Evolutionary conservation across 2,329 filamentous ascomycete genomes (phyloP), one percentile per base, ranked within the genome.

Genomic region (Ophiocordyceps polyrhachis-furcata): DNA sequence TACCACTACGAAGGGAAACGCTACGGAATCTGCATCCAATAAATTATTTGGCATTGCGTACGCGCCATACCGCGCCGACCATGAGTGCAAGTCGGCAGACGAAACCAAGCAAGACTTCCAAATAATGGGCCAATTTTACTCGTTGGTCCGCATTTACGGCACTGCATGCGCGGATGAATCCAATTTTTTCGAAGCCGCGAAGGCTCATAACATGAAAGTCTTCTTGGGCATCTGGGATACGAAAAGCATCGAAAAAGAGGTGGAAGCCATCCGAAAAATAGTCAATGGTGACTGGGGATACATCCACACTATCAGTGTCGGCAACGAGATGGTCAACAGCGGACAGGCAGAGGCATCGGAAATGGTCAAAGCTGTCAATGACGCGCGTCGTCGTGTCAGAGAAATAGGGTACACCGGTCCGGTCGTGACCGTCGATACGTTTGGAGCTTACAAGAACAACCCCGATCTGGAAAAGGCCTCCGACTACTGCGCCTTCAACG

Each of bases 401-500:
- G 57, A 55, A 0, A 71, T 72, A 21, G 84, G 83, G 0, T 93
- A 81, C 62, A 59, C 62, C 2, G 86, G 86, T 2, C 75, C 76
- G 2, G 76, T 93, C 28, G 83, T 88, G 35, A 79, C 81, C 0
- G 83, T 89, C 42, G 87, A 94, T 57, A 89, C 83, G 1, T 83
- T 84, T 54, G 70, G 74, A 20, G 77, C 80, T 5, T 70, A 78
- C n/a, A 65, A 79, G 42, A 62, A 66, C 43, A 72, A 89, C 52
- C 79, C 80, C 0, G 64, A 73, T 44, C 70, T 94, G 42, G 93
- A 86, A 62, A 60, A 76, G 23, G 69, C 67, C 41, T 83, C 81
- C 1, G 85, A 93, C 56, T 84, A 83, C 63, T 85, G 80, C 55
- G 82, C 84, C 15, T 74, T 81, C 57, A 93, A 94, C 62, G 75